Base-by-base conservation (phyloP, 805 yeast species). In the Candida dajiaensis region DNA sequence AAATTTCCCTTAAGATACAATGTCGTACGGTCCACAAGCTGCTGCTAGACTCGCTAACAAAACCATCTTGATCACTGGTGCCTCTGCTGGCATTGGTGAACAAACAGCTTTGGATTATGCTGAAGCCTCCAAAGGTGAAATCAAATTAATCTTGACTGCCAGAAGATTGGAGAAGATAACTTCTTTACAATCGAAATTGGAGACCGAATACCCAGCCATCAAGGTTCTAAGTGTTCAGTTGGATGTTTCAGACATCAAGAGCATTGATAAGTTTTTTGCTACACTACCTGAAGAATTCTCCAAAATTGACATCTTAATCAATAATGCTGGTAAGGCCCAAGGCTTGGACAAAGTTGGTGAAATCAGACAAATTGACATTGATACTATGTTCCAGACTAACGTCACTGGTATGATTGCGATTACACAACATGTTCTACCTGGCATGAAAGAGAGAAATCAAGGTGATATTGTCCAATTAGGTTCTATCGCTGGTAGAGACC, bases 1-100 rank as follows among this genome's bases (percentile, higher is more conserved):
- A 12, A 15, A n/a, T n/a, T 16, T 8, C 36, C n/a, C 6, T 33
- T 33, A 33, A 8, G 12, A 11, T 16, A 33, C 18, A 33, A 33
- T 33, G 85, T 83, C 89, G 8, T 79, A 73, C 68, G 92, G 90
- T 52, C 53, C 73, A 43, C 77, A 73, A 61, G 94, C 96, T 44
- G 87, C 90, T 38, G 82, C 83, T 63, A 78, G 97, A 63, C 72
- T 92, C 29, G 80, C 85, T 20, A 85, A 85, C 42, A 90, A 92
- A 63, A 80, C 82, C 18, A 75, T 88, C 28, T 76, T 92, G 38
- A 84, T 92, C 58, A 88, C 98, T n/a, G 98, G 98, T 51, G 98
- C 98, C 8, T 87, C 96, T 22, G 81, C 96, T 15, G 98, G 98
- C 46, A 92, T 92, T 58, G 99, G 98, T 12, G 80, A 80, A 54